Evolutionary conservation across 2,329 filamentous ascomycete species (phyloP).

Genomic region (Iodosphaeria phyllophila): DNA sequence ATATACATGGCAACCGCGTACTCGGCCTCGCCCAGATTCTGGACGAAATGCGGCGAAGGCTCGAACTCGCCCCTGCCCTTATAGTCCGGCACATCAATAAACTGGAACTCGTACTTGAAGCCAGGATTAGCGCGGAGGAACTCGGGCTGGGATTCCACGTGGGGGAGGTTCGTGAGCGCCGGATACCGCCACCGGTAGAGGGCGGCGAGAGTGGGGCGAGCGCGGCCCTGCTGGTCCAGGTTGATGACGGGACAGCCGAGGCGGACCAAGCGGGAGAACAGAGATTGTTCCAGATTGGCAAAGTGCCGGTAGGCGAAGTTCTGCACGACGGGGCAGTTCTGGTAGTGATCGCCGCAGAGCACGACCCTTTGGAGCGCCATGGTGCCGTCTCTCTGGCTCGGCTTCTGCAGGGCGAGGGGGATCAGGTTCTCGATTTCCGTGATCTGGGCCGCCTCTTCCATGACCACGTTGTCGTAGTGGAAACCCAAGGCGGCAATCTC

Average conservation of each 20-base stretch:
- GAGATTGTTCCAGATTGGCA: conserved; percentile 85
- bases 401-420: conserved; percentile 77
- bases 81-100: conserved; percentile 89
- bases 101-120: conserved; percentile 88
- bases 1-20: conserved; percentile 91
- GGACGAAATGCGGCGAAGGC: conserved; percentile 84
- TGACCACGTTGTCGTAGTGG: conserved; percentile 91
- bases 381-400: conserved; percentile 50
- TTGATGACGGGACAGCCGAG: conserved; percentile 81
- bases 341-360: conserved; percentile 84
- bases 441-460: conserved; percentile 97
- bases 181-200: conserved; percentile 91
- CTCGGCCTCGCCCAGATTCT: conserved; percentile 92
- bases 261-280: conserved; percentile 80
- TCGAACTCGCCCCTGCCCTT: conserved; percentile 78
- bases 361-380: conserved; percentile 73
- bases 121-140: conserved; percentile 76
- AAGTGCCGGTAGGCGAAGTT: conserved; percentile 89
- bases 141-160: conserved; percentile 48
- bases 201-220: conserved; percentile 67
- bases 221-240: conserved; percentile 85
- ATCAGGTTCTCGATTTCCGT: conserved; percentile 97
- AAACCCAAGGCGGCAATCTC: conserved; percentile 89
- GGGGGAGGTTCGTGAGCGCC: conserved; percentile 58
- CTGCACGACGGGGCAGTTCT: conserved; percentile 92